Percentiles rank a stretch among this genome's conserved stretches.
These are phyloP conservation scores for Tuber microsphaerosporum DNA, from an alignment of 495 filamentous ascomycete genomes.

Conservation along the genomic window DNA sequence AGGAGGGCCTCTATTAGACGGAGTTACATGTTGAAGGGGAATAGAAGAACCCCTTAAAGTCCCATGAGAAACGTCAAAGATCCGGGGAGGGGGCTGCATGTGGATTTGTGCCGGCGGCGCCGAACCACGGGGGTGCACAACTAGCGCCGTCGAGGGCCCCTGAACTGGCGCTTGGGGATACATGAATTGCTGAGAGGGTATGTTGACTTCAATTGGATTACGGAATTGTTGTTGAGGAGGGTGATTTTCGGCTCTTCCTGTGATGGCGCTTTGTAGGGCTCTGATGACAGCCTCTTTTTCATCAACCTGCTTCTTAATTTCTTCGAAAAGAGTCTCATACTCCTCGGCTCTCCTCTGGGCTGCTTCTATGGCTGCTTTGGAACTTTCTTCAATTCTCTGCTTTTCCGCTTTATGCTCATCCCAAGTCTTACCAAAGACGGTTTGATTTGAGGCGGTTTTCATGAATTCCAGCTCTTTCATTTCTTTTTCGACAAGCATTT, in stretches of 20 bases:
- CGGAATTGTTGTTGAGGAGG: not conserved
- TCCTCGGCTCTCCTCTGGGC: slow-evolving; percentile 7
- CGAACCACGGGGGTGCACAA: not conserved
- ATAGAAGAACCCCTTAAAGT: not conserved
- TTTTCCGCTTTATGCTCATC: slow-evolving; percentile 30
- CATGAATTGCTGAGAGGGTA: not conserved
- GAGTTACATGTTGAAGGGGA: not conserved
- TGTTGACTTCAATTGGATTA: not conserved
- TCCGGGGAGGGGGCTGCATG: not conserved
- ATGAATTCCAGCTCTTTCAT: slow-evolving; percentile 29
- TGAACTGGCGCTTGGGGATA: not conserved
- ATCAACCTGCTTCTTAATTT: slow-evolving; percentile 8
- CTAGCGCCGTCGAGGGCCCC: not conserved
- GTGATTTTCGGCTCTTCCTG: not conserved
- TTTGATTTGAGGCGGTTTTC: slow-evolving; percentile 4
- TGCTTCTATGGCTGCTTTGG: slow-evolving; percentile 14
- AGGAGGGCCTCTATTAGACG: not conserved
- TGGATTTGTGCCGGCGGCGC: not conserved
- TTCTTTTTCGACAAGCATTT: slow-evolving; percentile 26
- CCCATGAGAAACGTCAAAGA: not conserved
- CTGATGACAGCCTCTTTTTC: slow-evolving; percentile 22
- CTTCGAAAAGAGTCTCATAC: slow-evolving; percentile 4
- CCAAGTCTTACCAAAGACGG: slow-evolving; percentile 25
- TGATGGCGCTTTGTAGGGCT: slow-evolving; percentile 21
- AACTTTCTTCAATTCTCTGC: slow-evolving; percentile 16